These are phyloP conservation scores for Rosa hybrid DNA, from an alignment of 331 rosid genomes.

Conservation along the genomic window DNA sequence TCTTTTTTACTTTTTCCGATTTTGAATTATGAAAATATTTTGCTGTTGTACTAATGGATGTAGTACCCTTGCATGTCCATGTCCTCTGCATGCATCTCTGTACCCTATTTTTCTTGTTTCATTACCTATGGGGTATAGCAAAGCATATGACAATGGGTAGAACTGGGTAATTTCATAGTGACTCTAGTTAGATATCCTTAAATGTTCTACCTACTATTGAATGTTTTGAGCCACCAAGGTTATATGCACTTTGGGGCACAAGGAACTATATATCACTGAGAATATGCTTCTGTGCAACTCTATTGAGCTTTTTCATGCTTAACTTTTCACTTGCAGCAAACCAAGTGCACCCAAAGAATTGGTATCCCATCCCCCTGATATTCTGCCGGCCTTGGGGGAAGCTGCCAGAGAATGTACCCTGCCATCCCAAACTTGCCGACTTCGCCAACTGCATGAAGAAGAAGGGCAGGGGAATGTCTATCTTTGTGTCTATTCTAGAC, in stretches of 20 bases:
- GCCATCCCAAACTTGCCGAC: conserved; percentile 99
- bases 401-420: conserved; percentile 95
- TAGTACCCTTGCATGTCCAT: background rate
- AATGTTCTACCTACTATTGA: background rate
- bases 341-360: conserved; percentile 99
- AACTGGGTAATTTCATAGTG: background rate
- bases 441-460: conserved; percentile 99
- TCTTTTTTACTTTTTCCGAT: background rate
- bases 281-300: background rate
- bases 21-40: background rate
- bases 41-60: background rate
- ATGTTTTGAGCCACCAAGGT: background rate
- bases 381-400: conserved; percentile 99
- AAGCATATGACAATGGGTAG: background rate
- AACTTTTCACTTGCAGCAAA: conserved; percentile 61
- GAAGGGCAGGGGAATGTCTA: conserved; percentile 98
- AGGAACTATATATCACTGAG: background rate
- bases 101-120: background rate
- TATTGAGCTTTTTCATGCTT: conserved; percentile 8
- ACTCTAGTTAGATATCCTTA: background rate
- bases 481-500: conserved; percentile 87
- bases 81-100: background rate
- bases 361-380: conserved; percentile 97
- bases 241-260: background rate
- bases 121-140: background rate